A percentile compares a stretch with the other conserved stretches of the same genome.
Evolutionary conservation across 768 basidiomycete genomes (phyloP).

Genomic region (Pleurotus ostreatus): DNA sequence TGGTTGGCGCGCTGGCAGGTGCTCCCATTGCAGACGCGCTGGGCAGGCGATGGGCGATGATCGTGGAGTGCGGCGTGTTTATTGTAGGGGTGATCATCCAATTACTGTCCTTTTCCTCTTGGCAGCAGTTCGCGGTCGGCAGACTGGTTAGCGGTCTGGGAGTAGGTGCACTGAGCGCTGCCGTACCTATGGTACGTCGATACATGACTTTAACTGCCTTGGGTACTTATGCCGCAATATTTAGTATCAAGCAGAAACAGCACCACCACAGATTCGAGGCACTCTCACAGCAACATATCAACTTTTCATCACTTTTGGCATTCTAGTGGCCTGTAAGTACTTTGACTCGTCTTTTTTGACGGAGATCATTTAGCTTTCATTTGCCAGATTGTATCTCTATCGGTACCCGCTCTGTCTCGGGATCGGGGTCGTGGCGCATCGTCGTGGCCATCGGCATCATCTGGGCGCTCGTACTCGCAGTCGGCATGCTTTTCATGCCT

Average conservation of each 20-base stretch:
- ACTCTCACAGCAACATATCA: conserved; percentile 61
- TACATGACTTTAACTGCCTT: background rate
- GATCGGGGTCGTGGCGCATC: conserved; percentile 55
- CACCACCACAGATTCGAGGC: conserved; percentile 68
- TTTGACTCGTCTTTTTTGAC: background rate
- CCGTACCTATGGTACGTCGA: conserved; percentile 53
- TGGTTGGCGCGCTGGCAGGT: conserved; percentile 57
- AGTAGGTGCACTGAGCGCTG: conserved; percentile 64
- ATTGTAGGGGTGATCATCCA: conserved; percentile 60
- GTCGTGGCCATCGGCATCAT: conserved; percentile 58
- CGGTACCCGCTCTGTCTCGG: conserved; percentile 49
- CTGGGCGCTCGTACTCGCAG: conserved; percentile 58
- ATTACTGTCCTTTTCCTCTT: conserved; percentile 41
- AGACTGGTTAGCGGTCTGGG: conserved; percentile 64
- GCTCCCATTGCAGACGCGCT: conserved; percentile 63
- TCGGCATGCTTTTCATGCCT: conserved; percentile 69
- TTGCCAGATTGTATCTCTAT: conserved; percentile 58
- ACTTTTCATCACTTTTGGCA: conserved; percentile 68
- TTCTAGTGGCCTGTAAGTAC: conserved; percentile 56
- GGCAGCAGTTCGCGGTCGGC: conserved; percentile 68
- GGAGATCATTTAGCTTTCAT: conserved; percentile 3
- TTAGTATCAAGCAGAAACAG: conserved; percentile 69
- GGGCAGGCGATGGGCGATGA: conserved; percentile 67
- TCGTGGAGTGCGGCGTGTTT: conserved; percentile 53
- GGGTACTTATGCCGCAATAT: background rate